Evolutionary conservation across 2,329 filamentous ascomycete genomes (phyloP).

Genomic region (Thermomyces lanuginosus): DNA sequence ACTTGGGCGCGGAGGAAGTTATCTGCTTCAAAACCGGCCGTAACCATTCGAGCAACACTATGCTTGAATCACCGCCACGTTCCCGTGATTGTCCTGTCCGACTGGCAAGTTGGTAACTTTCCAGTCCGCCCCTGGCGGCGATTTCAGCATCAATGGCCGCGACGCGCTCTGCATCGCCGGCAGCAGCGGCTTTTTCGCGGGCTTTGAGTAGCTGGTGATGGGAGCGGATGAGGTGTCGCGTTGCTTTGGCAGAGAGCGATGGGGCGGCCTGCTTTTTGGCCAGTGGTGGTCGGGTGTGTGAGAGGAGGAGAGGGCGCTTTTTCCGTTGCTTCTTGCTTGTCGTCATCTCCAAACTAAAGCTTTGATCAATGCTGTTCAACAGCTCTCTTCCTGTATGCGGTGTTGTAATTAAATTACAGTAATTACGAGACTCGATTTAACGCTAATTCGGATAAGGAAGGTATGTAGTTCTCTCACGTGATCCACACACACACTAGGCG

Average conservation of each 20-base stretch:
- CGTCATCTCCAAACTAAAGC: too few relatives aligned
- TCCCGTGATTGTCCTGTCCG: constrained; percentile 44
- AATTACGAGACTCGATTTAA: too few relatives aligned
- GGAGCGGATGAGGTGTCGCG: constrained; percentile 40
- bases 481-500: constrained; percentile 23
- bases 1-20: constrained; percentile 13
- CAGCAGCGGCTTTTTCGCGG: constrained; percentile 35
- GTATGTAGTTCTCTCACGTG: too few relatives aligned
- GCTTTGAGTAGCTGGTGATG: constrained; percentile 46
- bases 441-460: too few relatives aligned
- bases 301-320: constrained; percentile 24
- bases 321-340: constrained; percentile 14
- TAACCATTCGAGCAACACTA: constrained; percentile 44
- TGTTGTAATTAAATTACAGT: too few relatives aligned
- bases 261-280: constrained; percentile 18
- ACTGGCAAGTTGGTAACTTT: constrained; percentile 46
- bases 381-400: too few relatives aligned
- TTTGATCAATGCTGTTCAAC: too few relatives aligned
- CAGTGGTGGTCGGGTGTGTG: constrained; percentile 31
- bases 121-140: constrained; percentile 40
- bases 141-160: constrained; percentile 34
- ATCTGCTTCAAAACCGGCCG: constrained; percentile 13
- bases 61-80: constrained; percentile 48
- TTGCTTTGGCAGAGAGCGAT: constrained; percentile 39
- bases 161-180: constrained; percentile 27